Evolutionary conservation across 352 stramenopile genomes (phyloP).

Genomic region (Phytophthora ramorum): DNA sequence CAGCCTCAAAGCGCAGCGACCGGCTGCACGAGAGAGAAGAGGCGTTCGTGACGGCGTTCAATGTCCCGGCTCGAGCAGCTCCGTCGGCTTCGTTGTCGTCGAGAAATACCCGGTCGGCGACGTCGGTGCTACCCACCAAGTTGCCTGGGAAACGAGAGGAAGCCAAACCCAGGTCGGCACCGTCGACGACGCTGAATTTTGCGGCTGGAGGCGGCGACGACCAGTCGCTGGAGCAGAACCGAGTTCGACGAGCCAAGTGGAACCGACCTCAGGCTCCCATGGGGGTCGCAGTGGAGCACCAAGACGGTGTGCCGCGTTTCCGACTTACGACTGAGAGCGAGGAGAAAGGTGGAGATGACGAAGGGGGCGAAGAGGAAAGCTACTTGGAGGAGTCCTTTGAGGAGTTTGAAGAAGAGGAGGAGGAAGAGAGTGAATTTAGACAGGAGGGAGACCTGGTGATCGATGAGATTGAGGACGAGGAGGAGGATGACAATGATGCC

Average conservation of each 20-base stretch:
- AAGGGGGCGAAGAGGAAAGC: conserved; percentile 53
- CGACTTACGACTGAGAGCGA: conserved; percentile 35
- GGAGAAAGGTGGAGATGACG: conserved; percentile 17
- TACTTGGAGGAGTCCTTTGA: conserved; percentile 89
- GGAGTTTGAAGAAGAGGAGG: conserved; percentile 72
- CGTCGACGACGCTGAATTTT: conserved; percentile 48
- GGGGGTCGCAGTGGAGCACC: conserved; percentile 46
- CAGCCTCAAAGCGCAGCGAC: conserved; percentile 62
- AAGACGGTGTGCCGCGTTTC: conserved; percentile 43
- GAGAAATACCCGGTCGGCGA: conserved; percentile 57
- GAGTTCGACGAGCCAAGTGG: conserved; percentile 60
- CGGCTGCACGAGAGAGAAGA: conserved; percentile 69
- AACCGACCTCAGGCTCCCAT: conserved; percentile 51
- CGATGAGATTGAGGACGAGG: conserved; percentile 35
- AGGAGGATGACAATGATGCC: conserved; percentile 7
- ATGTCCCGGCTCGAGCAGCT: conserved; percentile 48
- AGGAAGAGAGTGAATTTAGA: conserved; percentile 15
- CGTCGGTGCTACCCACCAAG: conserved; percentile 48
- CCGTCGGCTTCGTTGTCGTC: conserved; percentile 7
- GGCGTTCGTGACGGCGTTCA: conserved; percentile 84
- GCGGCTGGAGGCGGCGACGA: conserved; percentile 11
- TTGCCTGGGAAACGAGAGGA: conserved; percentile 26
- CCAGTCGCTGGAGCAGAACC: conserved; percentile 9
- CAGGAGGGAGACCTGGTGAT: conserved; percentile 34
- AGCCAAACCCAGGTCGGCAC: conserved; percentile 43